These are phyloP conservation scores for Mucor indicus DNA, from an alignment of 371 early-diverging fungal genomes.

Conservation along the genomic window DNA sequence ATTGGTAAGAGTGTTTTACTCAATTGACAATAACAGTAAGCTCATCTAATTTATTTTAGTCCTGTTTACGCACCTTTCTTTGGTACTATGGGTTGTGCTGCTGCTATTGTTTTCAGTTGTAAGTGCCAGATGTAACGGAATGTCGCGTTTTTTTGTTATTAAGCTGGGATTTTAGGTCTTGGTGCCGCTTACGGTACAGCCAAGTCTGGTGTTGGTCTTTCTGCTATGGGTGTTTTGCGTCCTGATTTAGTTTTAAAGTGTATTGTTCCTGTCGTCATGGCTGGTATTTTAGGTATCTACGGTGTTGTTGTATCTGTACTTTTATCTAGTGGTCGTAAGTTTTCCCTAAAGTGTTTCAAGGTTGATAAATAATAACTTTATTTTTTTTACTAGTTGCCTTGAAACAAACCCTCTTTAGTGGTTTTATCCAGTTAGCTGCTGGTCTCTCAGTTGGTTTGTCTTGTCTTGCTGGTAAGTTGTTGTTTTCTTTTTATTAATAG, in stretches of 20 bases:
- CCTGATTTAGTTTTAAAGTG: constrained; percentile 93
- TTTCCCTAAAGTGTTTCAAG: background rate
- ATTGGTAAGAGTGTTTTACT: constrained; percentile 6
- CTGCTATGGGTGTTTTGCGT: constrained; percentile 92
- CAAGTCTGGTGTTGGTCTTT: constrained; percentile 95
- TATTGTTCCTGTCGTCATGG: constrained; percentile 96
- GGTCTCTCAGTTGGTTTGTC: constrained; percentile 92
- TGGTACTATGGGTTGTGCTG: constrained; percentile 94
- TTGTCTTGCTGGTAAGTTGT: constrained; percentile 69
- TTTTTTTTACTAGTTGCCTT: constrained; percentile 46
- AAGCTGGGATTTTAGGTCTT: constrained; percentile 52
- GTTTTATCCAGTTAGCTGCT: constrained; percentile 91
- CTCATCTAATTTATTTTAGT: constrained; percentile 42
- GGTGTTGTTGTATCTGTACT: constrained; percentile 93
- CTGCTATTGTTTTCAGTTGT: constrained; percentile 96
- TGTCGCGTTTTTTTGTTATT: constrained; percentile 10
- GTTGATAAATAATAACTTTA: too few relatives aligned
- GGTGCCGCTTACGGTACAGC: constrained; percentile 99
- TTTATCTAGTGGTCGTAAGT: constrained; percentile 81
- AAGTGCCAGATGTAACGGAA: constrained; percentile 43
- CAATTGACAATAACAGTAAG: background rate
- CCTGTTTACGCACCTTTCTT: constrained; percentile 97
- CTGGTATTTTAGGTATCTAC: constrained; percentile 98
- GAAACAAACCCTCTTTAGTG: constrained; percentile 61
- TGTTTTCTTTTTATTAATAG: background rate